Evolutionary conservation across 495 filamentous ascomycete genomes (phyloP).

Genomic region (Tuber umbilicatum): DNA sequence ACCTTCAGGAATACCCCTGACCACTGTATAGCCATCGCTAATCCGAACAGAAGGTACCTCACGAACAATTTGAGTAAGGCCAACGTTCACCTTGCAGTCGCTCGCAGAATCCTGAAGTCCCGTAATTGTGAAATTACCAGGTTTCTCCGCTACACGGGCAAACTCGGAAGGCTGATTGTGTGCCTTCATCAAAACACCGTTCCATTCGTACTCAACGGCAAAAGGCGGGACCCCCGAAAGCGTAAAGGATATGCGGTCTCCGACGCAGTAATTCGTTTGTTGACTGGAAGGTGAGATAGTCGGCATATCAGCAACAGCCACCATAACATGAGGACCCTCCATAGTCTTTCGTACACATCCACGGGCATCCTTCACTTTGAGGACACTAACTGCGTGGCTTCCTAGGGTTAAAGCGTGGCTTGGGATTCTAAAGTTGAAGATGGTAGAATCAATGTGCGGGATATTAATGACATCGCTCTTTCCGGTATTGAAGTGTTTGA

Average conservation of each 20-base stretch:
- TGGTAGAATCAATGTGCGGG: slow-evolving; percentile 63
- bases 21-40: slow-evolving; percentile 66
- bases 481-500: slow-evolving; percentile 78
- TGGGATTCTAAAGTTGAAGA: slow-evolving; percentile 75
- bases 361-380: slow-evolving; percentile 75
- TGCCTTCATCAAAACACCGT: slow-evolving; percentile 68
- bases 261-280: slow-evolving; percentile 87
- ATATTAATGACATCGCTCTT: slow-evolving; percentile 73
- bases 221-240: slow-evolving; percentile 85
- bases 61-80: slow-evolving; percentile 75
- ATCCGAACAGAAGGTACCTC: slow-evolving; percentile 85
- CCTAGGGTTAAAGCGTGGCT: slow-evolving; percentile 73
- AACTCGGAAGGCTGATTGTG: slow-evolving; percentile 69
- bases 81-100: slow-evolving; percentile 69
- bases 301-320: slow-evolving; percentile 85
- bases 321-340: slow-evolving; percentile 65
- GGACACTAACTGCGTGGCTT: slow-evolving; percentile 75
- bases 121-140: slow-evolving; percentile 81
- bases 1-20: slow-evolving; percentile 88
- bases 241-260: slow-evolving; percentile 83
- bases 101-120: slow-evolving; percentile 74
- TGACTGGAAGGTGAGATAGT: slow-evolving; percentile 80
- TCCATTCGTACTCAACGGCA: slow-evolving; percentile 84
- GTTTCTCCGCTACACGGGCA: slow-evolving; percentile 80
- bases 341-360: slow-evolving; percentile 72